phyloP scores from a whole-genome alignment of 495 filamentous ascomycete species.

The Trichoderma asperelloides region DNA sequence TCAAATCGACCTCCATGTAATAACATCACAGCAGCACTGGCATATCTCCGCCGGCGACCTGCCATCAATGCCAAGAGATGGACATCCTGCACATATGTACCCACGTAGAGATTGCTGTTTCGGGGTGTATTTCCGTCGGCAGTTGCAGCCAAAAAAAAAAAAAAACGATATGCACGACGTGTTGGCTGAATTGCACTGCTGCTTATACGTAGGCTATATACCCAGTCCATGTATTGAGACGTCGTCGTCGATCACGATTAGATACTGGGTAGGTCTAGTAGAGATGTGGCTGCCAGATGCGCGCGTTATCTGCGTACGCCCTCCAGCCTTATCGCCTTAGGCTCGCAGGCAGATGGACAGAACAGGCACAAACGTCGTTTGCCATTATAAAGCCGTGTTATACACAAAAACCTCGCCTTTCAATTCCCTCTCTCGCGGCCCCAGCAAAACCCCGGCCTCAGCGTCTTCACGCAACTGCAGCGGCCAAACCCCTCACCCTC shows the following conservation, averaged over 20 bases:
- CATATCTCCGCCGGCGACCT: not conserved
- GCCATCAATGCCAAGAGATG: not conserved
- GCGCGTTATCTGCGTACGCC: not conserved
- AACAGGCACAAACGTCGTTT: not conserved
- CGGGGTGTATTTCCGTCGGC: not conserved
- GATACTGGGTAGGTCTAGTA: not conserved
- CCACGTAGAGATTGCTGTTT: not conserved
- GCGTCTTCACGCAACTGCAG: not conserved
- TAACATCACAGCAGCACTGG: no score
- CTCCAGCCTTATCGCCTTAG: not conserved
- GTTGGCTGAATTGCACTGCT: not conserved
- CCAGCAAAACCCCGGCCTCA: not conserved
- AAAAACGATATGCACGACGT: not conserved
- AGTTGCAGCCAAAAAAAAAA: not conserved
- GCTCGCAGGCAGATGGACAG: not conserved
- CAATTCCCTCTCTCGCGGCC: not conserved
- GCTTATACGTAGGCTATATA: not conserved
- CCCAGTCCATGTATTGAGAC: not conserved
- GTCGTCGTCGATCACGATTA: not conserved
- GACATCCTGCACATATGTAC: not conserved
- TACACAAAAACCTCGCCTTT: not conserved
- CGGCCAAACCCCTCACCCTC: conserved; percentile 1
- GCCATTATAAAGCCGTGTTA: conserved; percentile 1
- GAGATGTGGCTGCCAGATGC: not conserved
- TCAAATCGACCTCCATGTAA: no score